Evolutionary conservation across 352 stramenopile genomes (phyloP).

Genomic region (Pythium biforme): DNA sequence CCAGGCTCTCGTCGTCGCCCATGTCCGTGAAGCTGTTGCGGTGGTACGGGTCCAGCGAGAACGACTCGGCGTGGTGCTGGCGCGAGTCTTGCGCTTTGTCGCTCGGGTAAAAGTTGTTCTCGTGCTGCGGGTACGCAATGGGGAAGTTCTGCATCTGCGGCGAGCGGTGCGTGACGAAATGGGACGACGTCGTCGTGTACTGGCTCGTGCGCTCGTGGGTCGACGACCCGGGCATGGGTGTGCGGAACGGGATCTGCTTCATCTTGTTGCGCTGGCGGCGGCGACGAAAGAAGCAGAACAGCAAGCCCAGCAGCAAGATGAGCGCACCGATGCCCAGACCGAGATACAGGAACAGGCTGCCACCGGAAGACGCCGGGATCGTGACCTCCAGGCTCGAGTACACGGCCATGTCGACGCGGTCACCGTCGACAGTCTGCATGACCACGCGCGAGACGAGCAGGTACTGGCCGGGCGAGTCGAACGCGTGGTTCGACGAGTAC

Average conservation of each 20-base stretch:
- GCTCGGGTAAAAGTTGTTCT: conserved; percentile 34
- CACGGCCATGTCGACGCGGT: conserved; percentile 79
- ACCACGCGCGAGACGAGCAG: conserved; percentile 68
- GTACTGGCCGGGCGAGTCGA: conserved; percentile 56
- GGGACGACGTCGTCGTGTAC: conserved; percentile 63
- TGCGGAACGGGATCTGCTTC: conserved; percentile 77
- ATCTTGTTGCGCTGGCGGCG: conserved; percentile 51
- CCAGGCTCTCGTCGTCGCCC: conserved; percentile 40
- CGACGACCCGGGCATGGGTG: conserved; percentile 34
- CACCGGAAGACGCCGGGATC: conserved; percentile 42
- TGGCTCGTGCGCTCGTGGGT: conserved; percentile 40
- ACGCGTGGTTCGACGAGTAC: conserved; percentile 59
- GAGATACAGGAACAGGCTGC: conserved; percentile 66
- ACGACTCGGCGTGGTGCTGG: conserved; percentile 42
- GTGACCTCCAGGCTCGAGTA: conserved; percentile 70
- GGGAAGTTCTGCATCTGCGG: conserved; percentile 22
- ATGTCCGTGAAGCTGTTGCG: conserved; percentile 72
- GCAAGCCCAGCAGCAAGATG: conserved; percentile 61
- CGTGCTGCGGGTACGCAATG: conserved; percentile 39
- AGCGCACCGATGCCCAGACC: conserved; percentile 61
- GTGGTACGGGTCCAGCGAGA: conserved; percentile 71
- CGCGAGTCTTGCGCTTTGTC: neutral
- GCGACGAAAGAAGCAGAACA: conserved; percentile 75
- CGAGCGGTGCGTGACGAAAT: conserved; percentile 68
- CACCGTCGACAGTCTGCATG: conserved; percentile 69